Conservation (phyloP, 2,329 filamentous ascomycete species). For the Xylaria hypoxylon region DNA sequence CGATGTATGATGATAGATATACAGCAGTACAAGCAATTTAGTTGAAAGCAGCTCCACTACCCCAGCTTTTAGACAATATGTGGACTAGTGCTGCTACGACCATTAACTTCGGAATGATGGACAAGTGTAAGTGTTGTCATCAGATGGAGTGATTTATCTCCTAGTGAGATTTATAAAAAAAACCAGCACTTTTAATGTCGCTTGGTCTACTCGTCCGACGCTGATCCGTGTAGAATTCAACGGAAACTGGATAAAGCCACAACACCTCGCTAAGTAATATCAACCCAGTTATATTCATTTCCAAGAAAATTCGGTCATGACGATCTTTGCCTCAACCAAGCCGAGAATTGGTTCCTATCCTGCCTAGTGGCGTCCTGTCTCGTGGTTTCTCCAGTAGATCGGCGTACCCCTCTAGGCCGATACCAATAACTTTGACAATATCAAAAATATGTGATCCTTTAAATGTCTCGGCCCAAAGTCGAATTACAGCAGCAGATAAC, state of each 20-base stretch:
- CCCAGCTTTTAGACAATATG: background rate
- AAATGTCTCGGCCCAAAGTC: constrained; percentile 72
- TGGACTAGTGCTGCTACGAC: background rate
- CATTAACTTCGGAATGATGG: background rate
- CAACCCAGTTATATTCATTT: constrained; percentile 6
- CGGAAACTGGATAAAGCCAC: constrained; percentile 24
- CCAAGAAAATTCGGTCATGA: background rate
- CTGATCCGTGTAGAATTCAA: background rate
- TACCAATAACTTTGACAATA: constrained; percentile 68
- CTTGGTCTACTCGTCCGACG: background rate
- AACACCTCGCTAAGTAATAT: constrained; percentile 38
- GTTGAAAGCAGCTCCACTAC: background rate
- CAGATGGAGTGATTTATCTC: background rate
- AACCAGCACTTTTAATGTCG: background rate
- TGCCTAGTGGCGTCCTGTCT: constrained; percentile 59
- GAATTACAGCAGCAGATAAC: constrained; percentile 67
- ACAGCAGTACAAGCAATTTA: background rate
- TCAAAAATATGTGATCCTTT: constrained; percentile 72
- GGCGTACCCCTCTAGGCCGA: constrained; percentile 67
- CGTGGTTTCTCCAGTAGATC: constrained; percentile 67
- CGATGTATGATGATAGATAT: background rate
- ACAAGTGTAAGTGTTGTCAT: background rate
- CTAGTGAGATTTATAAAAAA: background rate
- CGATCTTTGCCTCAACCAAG: constrained; percentile 41
- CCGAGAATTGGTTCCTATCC: constrained; percentile 49